A percentile compares a stretch with the other conserved stretches of the same genome.
Conservation (phyloP, 2,329 filamentous ascomycete genomes). For the Ciborinia camelliae region DNA sequence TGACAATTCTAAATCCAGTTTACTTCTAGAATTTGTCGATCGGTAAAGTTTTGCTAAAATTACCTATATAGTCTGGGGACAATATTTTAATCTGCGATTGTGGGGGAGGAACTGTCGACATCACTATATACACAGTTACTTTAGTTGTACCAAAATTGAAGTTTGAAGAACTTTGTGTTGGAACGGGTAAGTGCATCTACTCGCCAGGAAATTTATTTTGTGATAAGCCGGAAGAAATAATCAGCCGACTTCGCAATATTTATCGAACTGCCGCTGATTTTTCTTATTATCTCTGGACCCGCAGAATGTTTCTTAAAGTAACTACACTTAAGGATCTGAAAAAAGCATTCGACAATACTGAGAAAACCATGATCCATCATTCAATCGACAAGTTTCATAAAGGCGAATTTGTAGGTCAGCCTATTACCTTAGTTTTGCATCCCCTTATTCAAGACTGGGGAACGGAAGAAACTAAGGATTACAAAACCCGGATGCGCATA, state of each 20-base stretch:
- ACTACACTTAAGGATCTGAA: slow-evolving; percentile 17
- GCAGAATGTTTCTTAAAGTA: slow-evolving; percentile 18
- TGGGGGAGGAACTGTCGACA: slow-evolving; percentile 9
- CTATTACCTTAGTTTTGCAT: slow-evolving; percentile 23
- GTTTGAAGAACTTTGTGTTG: slow-evolving; percentile 17
- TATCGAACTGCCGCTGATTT: slow-evolving; percentile 18
- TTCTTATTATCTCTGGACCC: slow-evolving; percentile 24
- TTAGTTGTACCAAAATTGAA: slow-evolving; percentile 31
- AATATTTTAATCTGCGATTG: background rate
- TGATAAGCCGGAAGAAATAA: background rate
- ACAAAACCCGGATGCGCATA: slow-evolving; percentile 20
- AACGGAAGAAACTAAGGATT: slow-evolving; percentile 23
- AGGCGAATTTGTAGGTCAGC: slow-evolving; percentile 20
- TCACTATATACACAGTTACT: slow-evolving; percentile 28
- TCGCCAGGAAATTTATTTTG: slow-evolving; percentile 9
- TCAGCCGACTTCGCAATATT: slow-evolving; percentile 9
- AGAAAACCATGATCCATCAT: too few species aligned
- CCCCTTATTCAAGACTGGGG: slow-evolving; percentile 20
- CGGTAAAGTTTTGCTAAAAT: too few species aligned
- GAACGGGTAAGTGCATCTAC: slow-evolving; percentile 27
- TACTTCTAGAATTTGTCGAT: too few species aligned
- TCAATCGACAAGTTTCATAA: too few species aligned
- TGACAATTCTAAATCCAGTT: too few species aligned
- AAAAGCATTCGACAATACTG: too few species aligned
- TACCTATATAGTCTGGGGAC: background rate